Percentiles rank a stretch among this genome's conserved stretches.
Conservation (phyloP, 2,329 filamentous ascomycete species). For the Beauveria sp. region DNA sequence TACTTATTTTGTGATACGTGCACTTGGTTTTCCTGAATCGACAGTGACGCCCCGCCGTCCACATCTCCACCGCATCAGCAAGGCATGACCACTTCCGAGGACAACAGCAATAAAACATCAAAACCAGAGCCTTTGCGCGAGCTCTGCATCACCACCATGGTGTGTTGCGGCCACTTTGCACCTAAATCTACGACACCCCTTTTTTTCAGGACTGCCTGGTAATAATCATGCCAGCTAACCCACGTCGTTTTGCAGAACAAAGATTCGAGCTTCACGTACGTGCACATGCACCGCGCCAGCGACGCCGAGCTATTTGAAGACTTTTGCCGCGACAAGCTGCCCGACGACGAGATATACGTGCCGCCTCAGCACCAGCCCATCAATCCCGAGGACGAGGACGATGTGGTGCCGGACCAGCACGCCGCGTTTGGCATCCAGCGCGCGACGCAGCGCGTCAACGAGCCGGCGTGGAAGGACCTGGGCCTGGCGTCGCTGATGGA, state of each 20-base stretch:
- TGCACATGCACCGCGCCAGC: slow-evolving; percentile 65
- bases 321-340: slow-evolving; percentile 62
- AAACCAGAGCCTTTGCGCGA: background rate
- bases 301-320: slow-evolving; percentile 76
- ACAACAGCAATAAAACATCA: background rate
- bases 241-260: slow-evolving; percentile 44
- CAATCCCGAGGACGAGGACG: slow-evolving; percentile 83
- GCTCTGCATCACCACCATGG: background rate
- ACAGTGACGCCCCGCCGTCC: background rate
- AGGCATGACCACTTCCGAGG: background rate
- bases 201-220: too few relatives aligned
- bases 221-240: too few relatives aligned
- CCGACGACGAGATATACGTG: slow-evolving; percentile 78
- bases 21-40: too few relatives aligned
- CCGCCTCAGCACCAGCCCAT: slow-evolving; percentile 70
- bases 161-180: background rate
- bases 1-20: too few relatives aligned
- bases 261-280: slow-evolving; percentile 66
- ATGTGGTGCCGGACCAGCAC: slow-evolving; percentile 82
- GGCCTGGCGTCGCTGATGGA: slow-evolving; percentile 65
- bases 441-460: slow-evolving; percentile 63
- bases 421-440: slow-evolving; percentile 80
- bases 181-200: too few relatives aligned
- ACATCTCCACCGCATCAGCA: background rate
- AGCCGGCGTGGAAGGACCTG: slow-evolving; percentile 73